Conservation (phyloP, 225 moss, liverwort and hornwort genomes). For the Ulota crispa region DNA sequence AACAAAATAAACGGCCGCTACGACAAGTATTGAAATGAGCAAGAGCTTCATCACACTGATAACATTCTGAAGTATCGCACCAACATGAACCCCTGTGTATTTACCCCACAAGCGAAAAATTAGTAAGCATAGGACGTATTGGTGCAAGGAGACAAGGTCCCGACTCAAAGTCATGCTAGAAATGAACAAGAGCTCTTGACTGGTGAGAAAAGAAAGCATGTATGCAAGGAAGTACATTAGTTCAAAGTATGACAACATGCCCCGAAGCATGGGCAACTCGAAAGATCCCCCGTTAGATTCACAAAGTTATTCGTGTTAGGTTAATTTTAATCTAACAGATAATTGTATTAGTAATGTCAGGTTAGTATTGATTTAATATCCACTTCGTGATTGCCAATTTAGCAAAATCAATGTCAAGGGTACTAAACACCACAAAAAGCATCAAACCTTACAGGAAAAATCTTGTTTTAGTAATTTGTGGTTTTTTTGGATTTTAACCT, state of each 20-base stretch:
- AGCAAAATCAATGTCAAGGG: not conserved
- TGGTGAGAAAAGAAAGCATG: not conserved
- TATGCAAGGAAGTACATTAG: not conserved
- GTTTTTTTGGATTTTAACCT: not conserved
- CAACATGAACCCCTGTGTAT: constrained; percentile 52
- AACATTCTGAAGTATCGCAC: constrained; percentile 62
- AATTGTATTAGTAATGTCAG: not conserved
- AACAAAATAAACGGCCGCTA: constrained; percentile 50
- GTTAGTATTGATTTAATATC: not conserved
- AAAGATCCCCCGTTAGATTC: not conserved
- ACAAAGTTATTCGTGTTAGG: not conserved
- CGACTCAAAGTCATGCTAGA: constrained; percentile 14
- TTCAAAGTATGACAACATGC: not conserved
- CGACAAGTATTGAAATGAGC: constrained; percentile 44
- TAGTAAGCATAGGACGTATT: not conserved
- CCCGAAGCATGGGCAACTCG: not conserved
- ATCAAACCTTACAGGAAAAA: not conserved
- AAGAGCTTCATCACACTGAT: constrained; percentile 61
- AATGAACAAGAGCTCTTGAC: not conserved
- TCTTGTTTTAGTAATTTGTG: not conserved
- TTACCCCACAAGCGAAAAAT: constrained; percentile 17
- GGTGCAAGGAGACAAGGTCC: constrained; percentile 8
- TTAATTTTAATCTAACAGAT: not conserved
- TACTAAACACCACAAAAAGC: not conserved
- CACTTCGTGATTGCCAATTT: not conserved